Evolutionary conservation across 2,329 filamentous ascomycete genomes (phyloP).

Genomic region (Lomentospora prolificans): DNA sequence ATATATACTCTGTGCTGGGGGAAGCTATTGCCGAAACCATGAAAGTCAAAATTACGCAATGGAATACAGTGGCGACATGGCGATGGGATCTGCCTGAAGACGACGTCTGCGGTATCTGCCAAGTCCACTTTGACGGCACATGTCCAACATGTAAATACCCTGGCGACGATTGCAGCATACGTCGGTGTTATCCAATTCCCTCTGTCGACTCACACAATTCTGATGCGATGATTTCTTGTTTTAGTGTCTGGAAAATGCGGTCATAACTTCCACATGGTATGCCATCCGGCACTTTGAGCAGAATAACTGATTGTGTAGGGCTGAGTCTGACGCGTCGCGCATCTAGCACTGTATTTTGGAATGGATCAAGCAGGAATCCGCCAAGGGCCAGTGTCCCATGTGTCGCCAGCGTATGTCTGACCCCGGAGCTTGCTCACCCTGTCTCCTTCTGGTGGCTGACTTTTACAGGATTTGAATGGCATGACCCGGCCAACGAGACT

Average conservation of each 20-base stretch:
- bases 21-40: too few relatives aligned
- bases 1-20: too few relatives aligned
- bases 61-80: conserved; percentile 94
- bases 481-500: conserved; percentile 3
- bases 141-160: conserved; percentile 98
- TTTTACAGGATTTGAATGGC: conserved; percentile 5
- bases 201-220: conserved; percentile 4
- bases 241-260: conserved; percentile 92
- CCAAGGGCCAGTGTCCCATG: conserved; percentile 94
- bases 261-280: conserved; percentile 94
- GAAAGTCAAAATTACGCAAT: conserved; percentile 92
- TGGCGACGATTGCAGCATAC: conserved; percentile 85
- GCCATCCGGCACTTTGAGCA: too few relatives aligned
- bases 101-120: conserved; percentile 97
- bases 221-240: neutral
- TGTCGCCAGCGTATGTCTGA: conserved; percentile 83
- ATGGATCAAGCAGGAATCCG: conserved; percentile 92
- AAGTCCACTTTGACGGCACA: conserved; percentile 94
- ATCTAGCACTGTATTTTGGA: conserved; percentile 82
- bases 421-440: too few relatives aligned
- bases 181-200: conserved; percentile 43
- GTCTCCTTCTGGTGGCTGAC: too few relatives aligned
- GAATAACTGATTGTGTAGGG: neutral
- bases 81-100: conserved; percentile 96
- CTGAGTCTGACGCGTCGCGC: conserved; percentile 12